Evolutionary conservation across 2,329 filamentous ascomycete genomes (phyloP), one percentile per base, ranked within the genome.

Genomic region (Fusarium austroafricanum): DNA sequence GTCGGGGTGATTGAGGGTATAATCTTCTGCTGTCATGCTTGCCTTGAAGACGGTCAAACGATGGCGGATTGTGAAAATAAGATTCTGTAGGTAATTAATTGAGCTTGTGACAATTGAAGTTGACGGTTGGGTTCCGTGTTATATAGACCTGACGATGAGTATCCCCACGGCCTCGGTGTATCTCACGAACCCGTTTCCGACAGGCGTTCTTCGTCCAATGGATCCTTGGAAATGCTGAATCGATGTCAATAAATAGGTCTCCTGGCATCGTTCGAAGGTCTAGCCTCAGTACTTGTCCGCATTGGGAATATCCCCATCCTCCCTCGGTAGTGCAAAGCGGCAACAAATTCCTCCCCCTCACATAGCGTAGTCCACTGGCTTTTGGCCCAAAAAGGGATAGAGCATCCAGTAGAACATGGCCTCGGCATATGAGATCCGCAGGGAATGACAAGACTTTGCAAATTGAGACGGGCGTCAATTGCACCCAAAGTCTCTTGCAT

Each of bases 321-420:
- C 46, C n/a, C 46, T 50, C 46, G 46, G 46, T 12, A 28, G 31
- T 21, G 21, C 46, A 39, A 15, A 15, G 12, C 21, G 33, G 31
- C 9, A 50, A 28, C 21, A 3, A 3, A 3, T 50, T 39, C 10
- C 11, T 17, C 18, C 33, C 20, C 46, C 33, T 50, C 46, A 50
- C 46, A 39, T 20, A 17, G n/a, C 21, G 21, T 18, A 3, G 3
- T 15, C 4, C 26, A 2, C 21, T 31, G 46, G 46, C 21, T 28
- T 50, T 39, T 50, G 31, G 46, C 46, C 33, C 33, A 50, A 50
- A 39, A 23, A 12, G 46, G 20, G 14, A 50, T 50, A 50, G 45
- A 49, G 9, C 8, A 11, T 18, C 14, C 26, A 45, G 9, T 31
- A 45, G 4, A 6, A 26, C 17, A 33, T 15, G 2, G 35, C 15